Conservation (phyloP, 2,329 filamentous ascomycete species). For the Trichoderma afroharzianum region DNA sequence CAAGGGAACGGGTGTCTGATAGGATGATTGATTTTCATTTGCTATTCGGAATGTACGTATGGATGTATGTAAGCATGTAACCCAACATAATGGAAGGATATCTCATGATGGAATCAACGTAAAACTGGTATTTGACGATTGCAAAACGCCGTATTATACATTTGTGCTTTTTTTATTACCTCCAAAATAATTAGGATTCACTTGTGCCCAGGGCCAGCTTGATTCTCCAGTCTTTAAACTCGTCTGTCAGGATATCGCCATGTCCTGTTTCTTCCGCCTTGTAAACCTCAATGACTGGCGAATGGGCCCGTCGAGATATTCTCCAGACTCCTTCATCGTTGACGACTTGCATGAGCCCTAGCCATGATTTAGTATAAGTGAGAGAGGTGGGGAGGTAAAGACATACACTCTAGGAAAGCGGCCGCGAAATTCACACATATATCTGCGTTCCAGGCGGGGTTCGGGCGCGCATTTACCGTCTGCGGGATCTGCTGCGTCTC, state of each 20-base stretch:
- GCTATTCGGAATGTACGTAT: not conserved
- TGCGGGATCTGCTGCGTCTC: constrained; percentile 75
- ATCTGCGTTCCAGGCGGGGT: constrained; percentile 81
- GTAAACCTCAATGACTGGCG: constrained; percentile 67
- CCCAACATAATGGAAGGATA: not conserved
- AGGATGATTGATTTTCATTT: not conserved
- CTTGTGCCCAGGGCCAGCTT: constrained; percentile 41
- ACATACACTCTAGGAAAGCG: constrained; percentile 71
- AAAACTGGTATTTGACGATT: not conserved
- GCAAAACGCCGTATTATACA: not conserved
- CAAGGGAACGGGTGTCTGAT: not conserved
- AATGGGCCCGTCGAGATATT: constrained; percentile 63
- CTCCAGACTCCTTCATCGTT: constrained; percentile 76
- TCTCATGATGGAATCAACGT: not conserved
- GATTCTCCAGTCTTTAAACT: constrained; percentile 73
- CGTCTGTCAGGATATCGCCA: constrained; percentile 70
- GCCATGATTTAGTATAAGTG: not conserved
- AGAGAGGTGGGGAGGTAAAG: not conserved
- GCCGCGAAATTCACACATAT: constrained; percentile 88
- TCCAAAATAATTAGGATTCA: not conserved
- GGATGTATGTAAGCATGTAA: not conserved
- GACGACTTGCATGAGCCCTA: constrained; percentile 61
- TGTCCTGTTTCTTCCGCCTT: constrained; percentile 70
- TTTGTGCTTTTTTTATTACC: not conserved
- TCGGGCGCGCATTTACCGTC: constrained; percentile 64